A percentile compares a stretch with the other conserved stretches of the same genome.
These are phyloP conservation scores for Pythium volutum DNA, from an alignment of 352 stramenopile genomes.

Conservation along the genomic window DNA sequence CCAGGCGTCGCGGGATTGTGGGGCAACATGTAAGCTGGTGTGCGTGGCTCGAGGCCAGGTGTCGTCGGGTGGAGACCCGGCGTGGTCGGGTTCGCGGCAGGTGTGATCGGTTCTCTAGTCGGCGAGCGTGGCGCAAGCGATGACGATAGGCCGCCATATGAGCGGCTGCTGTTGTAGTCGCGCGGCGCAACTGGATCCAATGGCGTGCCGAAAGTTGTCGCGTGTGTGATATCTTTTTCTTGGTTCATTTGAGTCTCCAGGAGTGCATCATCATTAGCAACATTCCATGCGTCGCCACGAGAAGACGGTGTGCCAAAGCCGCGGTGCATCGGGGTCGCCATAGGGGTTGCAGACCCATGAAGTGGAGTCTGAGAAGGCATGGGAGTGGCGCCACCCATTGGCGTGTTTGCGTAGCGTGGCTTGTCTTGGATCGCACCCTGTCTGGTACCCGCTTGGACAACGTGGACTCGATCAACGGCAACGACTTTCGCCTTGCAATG, in stretches of 20 bases:
- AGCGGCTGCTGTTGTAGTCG: slow-evolving; percentile 51
- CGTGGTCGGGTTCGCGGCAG: slow-evolving; percentile 67
- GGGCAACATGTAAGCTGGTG: slow-evolving; percentile 73
- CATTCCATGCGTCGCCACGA: slow-evolving; percentile 80
- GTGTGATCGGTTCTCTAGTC: slow-evolving; percentile 63
- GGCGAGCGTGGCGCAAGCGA: slow-evolving; percentile 64
- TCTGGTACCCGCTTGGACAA: slow-evolving; percentile 72
- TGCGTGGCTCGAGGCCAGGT: slow-evolving; percentile 68
- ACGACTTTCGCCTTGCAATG: slow-evolving; percentile 89
- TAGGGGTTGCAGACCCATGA: slow-evolving; percentile 83
- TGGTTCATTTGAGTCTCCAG: slow-evolving; percentile 88
- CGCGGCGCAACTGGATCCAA: slow-evolving; percentile 72
- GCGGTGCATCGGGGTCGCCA: slow-evolving; percentile 85
- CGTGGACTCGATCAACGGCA: slow-evolving; percentile 79
- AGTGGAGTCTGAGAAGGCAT: slow-evolving; percentile 83
- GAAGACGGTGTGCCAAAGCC: slow-evolving; percentile 73
- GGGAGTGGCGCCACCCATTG: slow-evolving; percentile 74
- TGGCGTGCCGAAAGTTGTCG: slow-evolving; percentile 81
- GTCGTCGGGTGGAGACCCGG: slow-evolving; percentile 82
- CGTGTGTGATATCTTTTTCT: slow-evolving; percentile 88
- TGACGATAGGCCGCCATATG: slow-evolving; percentile 48
- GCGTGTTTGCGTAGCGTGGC: slow-evolving; percentile 56
- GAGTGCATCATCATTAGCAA: slow-evolving; percentile 83
- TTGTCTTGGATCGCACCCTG: slow-evolving; percentile 70
- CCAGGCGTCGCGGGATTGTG: slow-evolving; percentile 79